Base-by-base conservation (phyloP, 2,329 filamentous ascomycete species). In the Atkinsonella hypoxylon region DNA sequence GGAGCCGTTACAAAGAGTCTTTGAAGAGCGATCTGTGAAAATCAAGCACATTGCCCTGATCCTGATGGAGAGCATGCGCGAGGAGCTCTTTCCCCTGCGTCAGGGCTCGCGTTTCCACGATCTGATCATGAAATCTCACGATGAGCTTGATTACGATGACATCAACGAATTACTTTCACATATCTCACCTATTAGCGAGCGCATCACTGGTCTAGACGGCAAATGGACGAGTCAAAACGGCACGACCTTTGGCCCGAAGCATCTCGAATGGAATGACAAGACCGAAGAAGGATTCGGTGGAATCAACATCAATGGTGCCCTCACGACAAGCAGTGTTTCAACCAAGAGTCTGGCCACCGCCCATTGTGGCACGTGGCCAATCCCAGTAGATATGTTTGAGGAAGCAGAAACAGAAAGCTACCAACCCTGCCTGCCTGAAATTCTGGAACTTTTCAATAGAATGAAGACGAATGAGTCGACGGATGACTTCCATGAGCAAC, bases 71-170 rank as follows among this genome's bases (percentile, higher is more conserved):
- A 72, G 70, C 41, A 70, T 69, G 1, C 64, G 71, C n/a, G 65
- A 67, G 6, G 70, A 73, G 45, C 62, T 73, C 2, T 73, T 72
- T 22, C 70, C 71, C 0, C 57, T 73, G 13, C 40, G 68, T 68
- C 43, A 67, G 66, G 51, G 61, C 63, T 4, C 65, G 63, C 4
- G 54, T 64, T 49, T 72, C 32, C 66, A 63, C 51, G 58, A 67
- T 9, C 62, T 65, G 2, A 59, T 67, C 2, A 56, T 60, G 17
- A 58, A 62, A 4, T 69, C 66, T 1, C 60, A 65, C 2, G 62
- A 65, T 41, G 62, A 61, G 4, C 61, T 60, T 2, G 53, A 62
- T 1, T 55, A 60, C 18, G 50, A 45, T 7, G 48, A 57, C 0
- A 42, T 54, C 50, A 56, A 59, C n/a, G 45, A 55, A 49, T 53